Conservation (phyloP, 208 protist genomes). For the Leishmania mexicana region DNA sequence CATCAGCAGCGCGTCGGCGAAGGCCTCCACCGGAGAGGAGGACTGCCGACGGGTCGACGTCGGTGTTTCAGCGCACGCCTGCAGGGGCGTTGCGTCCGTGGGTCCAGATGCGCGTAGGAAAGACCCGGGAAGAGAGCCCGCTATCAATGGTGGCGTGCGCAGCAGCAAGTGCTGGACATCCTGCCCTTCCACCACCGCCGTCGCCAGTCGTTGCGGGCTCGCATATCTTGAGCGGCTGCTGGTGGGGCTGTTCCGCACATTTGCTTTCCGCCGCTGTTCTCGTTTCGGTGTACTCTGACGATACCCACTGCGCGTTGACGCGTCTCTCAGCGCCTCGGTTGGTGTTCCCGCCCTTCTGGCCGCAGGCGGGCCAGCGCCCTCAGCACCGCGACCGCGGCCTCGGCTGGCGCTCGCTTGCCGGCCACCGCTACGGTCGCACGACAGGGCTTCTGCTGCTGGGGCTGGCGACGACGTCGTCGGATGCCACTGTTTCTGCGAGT, state of each 20-base stretch:
- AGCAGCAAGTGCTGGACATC: neutral
- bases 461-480: neutral
- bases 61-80: neutral
- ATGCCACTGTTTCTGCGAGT: neutral
- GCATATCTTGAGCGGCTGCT: neutral
- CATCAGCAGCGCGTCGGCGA: conserved; percentile 48
- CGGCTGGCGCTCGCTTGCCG: neutral
- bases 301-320: neutral
- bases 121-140: neutral
- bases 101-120: neutral
- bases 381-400: conserved; percentile 1
- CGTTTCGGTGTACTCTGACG: neutral
- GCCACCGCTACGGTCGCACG: neutral
- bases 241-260: neutral
- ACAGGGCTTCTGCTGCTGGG: neutral
- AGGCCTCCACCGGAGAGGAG: conserved; percentile 41
- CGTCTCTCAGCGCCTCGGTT: neutral
- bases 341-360: neutral
- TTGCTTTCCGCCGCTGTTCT: neutral
- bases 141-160: neutral
- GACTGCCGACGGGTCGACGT: neutral
- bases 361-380: neutral
- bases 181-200: neutral
- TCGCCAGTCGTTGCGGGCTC: neutral
- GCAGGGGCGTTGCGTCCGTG: neutral